Conservation (phyloP, 768 basidiomycete species). For the Dioszegia crocea region DNA sequence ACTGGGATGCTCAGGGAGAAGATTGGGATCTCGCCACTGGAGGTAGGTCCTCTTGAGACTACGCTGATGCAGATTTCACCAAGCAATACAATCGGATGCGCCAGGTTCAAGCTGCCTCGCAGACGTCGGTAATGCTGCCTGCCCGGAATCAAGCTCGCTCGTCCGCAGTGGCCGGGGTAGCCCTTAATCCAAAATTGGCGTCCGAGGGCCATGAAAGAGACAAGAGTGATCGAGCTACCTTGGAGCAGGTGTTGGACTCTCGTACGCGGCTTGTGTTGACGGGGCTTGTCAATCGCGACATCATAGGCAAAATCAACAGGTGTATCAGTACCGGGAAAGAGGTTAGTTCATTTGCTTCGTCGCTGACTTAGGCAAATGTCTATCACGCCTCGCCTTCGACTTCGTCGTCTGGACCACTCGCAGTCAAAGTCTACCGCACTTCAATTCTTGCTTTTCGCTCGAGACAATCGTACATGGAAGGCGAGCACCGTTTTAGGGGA, state of each 20-base stretch:
- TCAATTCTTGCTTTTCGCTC: constrained; percentile 97
- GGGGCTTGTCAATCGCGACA: constrained; percentile 88
- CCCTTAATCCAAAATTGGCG: constrained; percentile 70
- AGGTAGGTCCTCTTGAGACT: constrained; percentile 31
- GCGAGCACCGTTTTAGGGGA: constrained; percentile 88
- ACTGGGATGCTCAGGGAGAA: constrained; percentile 48
- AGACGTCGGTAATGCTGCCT: constrained; percentile 62
- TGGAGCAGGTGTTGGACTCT: constrained; percentile 92
- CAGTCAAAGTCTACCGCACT: constrained; percentile 97
- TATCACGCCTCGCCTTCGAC: constrained; percentile 73
- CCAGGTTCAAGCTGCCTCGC: constrained; percentile 70
- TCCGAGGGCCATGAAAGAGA: constrained; percentile 63
- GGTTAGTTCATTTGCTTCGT: constrained; percentile 53
- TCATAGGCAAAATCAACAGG: constrained; percentile 86
- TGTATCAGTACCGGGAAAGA: constrained; percentile 98
- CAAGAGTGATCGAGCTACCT: constrained; percentile 93
- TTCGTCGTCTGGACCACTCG: constrained; percentile 58
- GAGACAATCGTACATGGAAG: constrained; percentile 91
- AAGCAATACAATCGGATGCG: constrained; percentile 94
- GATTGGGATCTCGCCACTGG: constrained; percentile 50
- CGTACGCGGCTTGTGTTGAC: constrained; percentile 90
- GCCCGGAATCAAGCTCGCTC: constrained; percentile 43
- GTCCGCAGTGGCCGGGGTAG: constrained; percentile 55
- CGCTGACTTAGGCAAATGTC: constrained; percentile 73
- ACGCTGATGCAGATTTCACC: constrained; percentile 73